Evolutionary conservation across 345 rosid species (phyloP).

Genomic region (Eucalyptus polybractea): DNA sequence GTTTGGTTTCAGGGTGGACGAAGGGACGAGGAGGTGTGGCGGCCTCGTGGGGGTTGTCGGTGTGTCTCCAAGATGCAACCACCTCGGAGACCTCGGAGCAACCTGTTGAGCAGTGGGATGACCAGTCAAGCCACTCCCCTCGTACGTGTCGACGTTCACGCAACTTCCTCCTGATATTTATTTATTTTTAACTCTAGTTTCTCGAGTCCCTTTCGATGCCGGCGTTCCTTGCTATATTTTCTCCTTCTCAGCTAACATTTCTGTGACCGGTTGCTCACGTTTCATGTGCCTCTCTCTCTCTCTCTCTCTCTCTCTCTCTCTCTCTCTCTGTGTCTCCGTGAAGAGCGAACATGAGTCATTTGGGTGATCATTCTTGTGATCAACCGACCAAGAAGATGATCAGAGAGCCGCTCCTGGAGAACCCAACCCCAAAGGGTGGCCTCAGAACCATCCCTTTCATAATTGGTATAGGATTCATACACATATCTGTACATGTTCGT

Average conservation of each 20-base stretch:
- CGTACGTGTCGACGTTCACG: not conserved
- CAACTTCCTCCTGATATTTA: not conserved
- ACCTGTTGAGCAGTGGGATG: not conserved
- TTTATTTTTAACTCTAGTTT: not conserved
- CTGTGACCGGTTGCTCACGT: not conserved
- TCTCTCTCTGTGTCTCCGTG: not conserved
- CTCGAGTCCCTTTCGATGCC: not conserved
- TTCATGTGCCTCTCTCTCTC: not conserved
- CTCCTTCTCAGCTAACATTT: not conserved
- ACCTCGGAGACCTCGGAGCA: not conserved
- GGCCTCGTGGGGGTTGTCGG: not conserved
- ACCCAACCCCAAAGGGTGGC: conserved; percentile 17
- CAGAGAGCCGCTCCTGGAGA: conserved; percentile 13
- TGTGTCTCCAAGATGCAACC: not conserved
- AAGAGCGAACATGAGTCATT: not conserved
- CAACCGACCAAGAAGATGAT: not conserved
- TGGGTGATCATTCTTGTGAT: not conserved
- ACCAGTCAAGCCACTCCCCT: not conserved
- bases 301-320: not conserved
- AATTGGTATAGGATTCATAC: conserved; percentile 23
- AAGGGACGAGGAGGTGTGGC: not conserved
- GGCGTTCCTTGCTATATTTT: not conserved
- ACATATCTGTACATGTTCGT: not conserved
- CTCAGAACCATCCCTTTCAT: conserved; percentile 41
- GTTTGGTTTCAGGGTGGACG: not conserved